Evolutionary conservation across 495 filamentous ascomycete genomes (phyloP), one percentile per base, ranked within the genome.

Genomic region (Talaromyces wortmannii): DNA sequence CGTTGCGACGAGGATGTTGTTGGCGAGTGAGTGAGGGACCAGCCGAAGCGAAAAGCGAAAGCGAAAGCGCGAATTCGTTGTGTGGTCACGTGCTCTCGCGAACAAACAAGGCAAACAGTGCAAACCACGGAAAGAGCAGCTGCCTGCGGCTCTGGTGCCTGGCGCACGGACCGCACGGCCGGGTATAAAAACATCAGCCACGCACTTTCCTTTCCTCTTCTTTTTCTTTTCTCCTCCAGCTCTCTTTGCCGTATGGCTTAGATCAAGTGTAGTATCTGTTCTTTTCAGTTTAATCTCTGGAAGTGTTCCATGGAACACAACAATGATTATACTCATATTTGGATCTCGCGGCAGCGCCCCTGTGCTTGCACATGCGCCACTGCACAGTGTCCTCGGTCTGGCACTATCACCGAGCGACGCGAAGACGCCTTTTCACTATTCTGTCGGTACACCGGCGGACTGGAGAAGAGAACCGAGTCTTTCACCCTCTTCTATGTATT

Each of bases 201-300:
- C 50, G 57, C 23, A 63, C 61, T 51, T 53, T 3, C 43, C 12
- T 60, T 72, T 71, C 63, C 18, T 47, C 55, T 60, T 67, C 71
- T 69, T 65, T 72, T 72, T 67, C 68, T 68, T 76, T 75, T 72
- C 67, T 75, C 72, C 59, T 76, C 67, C 67, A 79, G 74, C 74
- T 80, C 74, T 80, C 77, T 75, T 79, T 79, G 73, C 71, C 76
- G 69, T 71, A 74, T 77, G 71, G 76, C 78, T 77, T 73, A 94
- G 89, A 92, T 94, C 89, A 92, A 92, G 89, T 94, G 89, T 94
- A 92, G 89, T 94, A 95, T 94, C 90, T 95, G 90, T 95, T 95
- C 90, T 95, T 91, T 91, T 91, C 86, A 92, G 88, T 91, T 90
- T 91, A 91, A 91, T 81, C 78, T 80, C 79, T 82, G 79, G 80